phyloP scores from a whole-genome alignment of 768 basidiomycete genomes.

The Tylopilus subfusipes region DNA sequence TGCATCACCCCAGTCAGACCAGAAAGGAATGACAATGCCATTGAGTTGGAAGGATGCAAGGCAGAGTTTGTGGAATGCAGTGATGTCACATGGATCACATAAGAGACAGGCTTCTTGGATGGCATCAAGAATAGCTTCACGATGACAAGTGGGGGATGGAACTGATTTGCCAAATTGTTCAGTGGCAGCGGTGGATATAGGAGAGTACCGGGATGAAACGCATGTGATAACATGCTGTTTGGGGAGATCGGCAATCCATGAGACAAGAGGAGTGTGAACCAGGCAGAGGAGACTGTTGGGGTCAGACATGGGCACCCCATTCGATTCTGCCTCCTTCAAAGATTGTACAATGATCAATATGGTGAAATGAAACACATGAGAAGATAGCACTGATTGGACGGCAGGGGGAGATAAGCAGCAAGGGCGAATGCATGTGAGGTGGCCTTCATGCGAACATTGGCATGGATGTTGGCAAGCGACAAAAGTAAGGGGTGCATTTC shows the following conservation, averaged over 20 bases:
- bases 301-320: conserved; percentile 30
- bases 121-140: background rate
- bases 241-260: background rate
- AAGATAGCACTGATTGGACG: conserved; percentile 26
- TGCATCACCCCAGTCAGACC: conserved; percentile 25
- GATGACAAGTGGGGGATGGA: background rate
- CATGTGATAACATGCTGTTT: conserved; percentile 9
- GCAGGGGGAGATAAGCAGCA: conserved; percentile 27
- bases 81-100: background rate
- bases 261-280: background rate
- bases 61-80: background rate
- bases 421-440: conserved; percentile 30
- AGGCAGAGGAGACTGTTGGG: conserved; percentile 4
- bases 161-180: background rate
- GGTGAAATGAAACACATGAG: conserved; percentile 26
- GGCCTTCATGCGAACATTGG: conserved; percentile 30
- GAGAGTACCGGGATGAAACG: background rate
- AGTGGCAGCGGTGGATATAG: background rate
- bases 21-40: conserved; percentile 28
- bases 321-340: conserved; percentile 27
- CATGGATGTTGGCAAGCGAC: conserved; percentile 32
- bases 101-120: conserved; percentile 1
- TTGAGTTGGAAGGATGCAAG: background rate
- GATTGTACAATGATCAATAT: conserved; percentile 28
- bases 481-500: conserved; percentile 32